Conservation (phyloP, 2,329 filamentous ascomycete species). For the Sporothrix inflata region DNA sequence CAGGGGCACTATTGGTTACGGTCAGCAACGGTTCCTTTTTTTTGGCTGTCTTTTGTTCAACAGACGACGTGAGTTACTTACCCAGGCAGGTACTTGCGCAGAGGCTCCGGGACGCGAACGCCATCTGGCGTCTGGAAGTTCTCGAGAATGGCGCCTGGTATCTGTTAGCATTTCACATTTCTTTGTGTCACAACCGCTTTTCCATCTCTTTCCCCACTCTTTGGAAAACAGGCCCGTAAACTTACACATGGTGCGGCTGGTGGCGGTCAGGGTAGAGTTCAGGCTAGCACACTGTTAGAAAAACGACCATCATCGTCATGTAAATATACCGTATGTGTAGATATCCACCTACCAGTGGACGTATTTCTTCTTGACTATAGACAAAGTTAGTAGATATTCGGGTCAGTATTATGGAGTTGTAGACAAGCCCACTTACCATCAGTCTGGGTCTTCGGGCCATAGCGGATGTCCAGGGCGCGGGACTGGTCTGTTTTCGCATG, state of each 20-base stretch:
- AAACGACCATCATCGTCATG: not conserved
- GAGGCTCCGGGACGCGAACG: slow-evolving; percentile 76
- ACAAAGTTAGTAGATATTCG: not conserved
- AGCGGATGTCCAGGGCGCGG: slow-evolving; percentile 88
- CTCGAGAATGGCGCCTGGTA: slow-evolving; percentile 66
- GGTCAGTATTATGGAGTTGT: slow-evolving; percentile 35
- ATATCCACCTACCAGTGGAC: slow-evolving; percentile 67
- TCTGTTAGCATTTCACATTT: slow-evolving; percentile 3
- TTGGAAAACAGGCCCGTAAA: not conserved
- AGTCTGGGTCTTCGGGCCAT: slow-evolving; percentile 82
- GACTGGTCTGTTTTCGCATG: slow-evolving; percentile 65
- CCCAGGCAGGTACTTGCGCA: slow-evolving; percentile 89
- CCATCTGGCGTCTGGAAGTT: slow-evolving; percentile 95
- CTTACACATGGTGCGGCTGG: slow-evolving; percentile 54
- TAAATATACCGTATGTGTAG: not conserved
- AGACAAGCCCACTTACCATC: slow-evolving; percentile 49
- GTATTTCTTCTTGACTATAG: slow-evolving; percentile 74
- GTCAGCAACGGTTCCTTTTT: not conserved
- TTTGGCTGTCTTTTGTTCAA: not conserved
- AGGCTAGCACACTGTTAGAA: slow-evolving; percentile 45
- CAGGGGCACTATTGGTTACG: slow-evolving; percentile 57
- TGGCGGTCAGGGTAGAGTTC: slow-evolving; percentile 60
- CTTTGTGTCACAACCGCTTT: not conserved
- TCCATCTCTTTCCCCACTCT: not conserved
- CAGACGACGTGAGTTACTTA: slow-evolving; percentile 16